These are phyloP conservation scores for Botrytis galanthina DNA, from an alignment of 2,329 filamentous ascomycete genomes.

Conservation along the genomic window DNA sequence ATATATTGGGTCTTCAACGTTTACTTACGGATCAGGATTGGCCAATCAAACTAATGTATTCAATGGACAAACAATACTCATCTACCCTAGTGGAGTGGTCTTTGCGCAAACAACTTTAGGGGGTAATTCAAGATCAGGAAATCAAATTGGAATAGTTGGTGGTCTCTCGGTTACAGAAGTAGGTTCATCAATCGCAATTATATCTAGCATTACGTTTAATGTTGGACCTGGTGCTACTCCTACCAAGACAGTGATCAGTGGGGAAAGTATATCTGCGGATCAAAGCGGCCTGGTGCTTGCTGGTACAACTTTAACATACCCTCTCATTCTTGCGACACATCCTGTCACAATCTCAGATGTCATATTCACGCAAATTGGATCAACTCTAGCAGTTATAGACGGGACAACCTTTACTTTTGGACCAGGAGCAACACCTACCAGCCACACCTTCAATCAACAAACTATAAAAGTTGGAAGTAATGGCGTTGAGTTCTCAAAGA, in stretches of 20 bases:
- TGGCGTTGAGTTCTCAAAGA: slow-evolving; percentile 41
- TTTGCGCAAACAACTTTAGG: slow-evolving; percentile 31
- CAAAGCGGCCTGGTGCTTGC: slow-evolving; percentile 45
- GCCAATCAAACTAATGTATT: slow-evolving; percentile 24
- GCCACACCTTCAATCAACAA: slow-evolving; percentile 49
- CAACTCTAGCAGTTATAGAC: slow-evolving; percentile 46
- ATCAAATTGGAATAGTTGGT: slow-evolving; percentile 25
- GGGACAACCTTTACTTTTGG: slow-evolving; percentile 53
- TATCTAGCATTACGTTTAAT: slow-evolving; percentile 49
- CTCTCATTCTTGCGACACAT: slow-evolving; percentile 30
- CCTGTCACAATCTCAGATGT: slow-evolving; percentile 31
- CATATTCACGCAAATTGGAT: slow-evolving; percentile 34
- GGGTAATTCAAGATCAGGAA: slow-evolving; percentile 27
- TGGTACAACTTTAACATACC: slow-evolving; percentile 27
- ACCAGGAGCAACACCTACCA: slow-evolving; percentile 44
- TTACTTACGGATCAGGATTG: slow-evolving; percentile 28
- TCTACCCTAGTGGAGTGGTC: slow-evolving; percentile 29
- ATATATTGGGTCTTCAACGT: slow-evolving; percentile 29
- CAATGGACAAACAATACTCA: slow-evolving; percentile 29
- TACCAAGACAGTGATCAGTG: slow-evolving; percentile 48
- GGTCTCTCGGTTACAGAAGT: slow-evolving; percentile 34
- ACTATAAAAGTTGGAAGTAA: slow-evolving; percentile 50
- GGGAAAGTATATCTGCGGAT: slow-evolving; percentile 52
- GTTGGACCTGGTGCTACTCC: slow-evolving; percentile 46
- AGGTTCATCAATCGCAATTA: slow-evolving; percentile 42